Base-by-base conservation (phyloP, 2,329 filamentous ascomycete genomes). In the Diaporthe ilicicola region DNA sequence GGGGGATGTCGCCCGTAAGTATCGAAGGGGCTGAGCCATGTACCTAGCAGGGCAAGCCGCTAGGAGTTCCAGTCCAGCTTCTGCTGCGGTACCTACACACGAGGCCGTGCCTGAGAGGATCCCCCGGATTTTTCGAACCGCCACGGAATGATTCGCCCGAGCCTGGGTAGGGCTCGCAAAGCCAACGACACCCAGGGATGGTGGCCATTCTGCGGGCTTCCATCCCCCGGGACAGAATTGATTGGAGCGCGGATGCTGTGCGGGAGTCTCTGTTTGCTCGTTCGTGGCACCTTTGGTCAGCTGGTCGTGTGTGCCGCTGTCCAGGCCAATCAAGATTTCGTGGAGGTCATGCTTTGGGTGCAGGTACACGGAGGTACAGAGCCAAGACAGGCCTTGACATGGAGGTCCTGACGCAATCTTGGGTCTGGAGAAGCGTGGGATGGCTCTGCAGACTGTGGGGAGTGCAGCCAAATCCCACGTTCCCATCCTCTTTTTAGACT, bases 341-440 rank as follows among this genome's bases (percentile, higher is more conserved):
- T 53, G 37, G 46, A 54, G 27, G 56, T 55, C 10, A 17, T 34
- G 17, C 19, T 27, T 32, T 24, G 46, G 46, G 61, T 66, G 53
- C 70, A 48, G 67, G 68, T 72, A 72, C 70, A 48, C 39, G n/a
- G 27, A 42, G 48, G 67, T 72, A 72, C 70, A 67, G 51, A 22
- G 39, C 27, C 29, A 44, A 44, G 55, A 44, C 24, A 32, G 48
- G 51, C 34, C 51, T 66, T 44, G 62, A 51, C 51, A 51, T 64
- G 50, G 65, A 69, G 54, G 68, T 51, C 70, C 62, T 72, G 71
- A 70, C 71, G 71, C 71, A 72, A 72, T 72, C 50, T 67, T 70
- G 54, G 62, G 69, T 70, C 71, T 72, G 70, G 70, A 72, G 71
- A 72, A 70, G 62, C 71, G 71, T 67, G 71, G 71, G 71, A 72